Conservation (phyloP, 768 basidiomycete species). For the Gymnopilus dilepis region DNA sequence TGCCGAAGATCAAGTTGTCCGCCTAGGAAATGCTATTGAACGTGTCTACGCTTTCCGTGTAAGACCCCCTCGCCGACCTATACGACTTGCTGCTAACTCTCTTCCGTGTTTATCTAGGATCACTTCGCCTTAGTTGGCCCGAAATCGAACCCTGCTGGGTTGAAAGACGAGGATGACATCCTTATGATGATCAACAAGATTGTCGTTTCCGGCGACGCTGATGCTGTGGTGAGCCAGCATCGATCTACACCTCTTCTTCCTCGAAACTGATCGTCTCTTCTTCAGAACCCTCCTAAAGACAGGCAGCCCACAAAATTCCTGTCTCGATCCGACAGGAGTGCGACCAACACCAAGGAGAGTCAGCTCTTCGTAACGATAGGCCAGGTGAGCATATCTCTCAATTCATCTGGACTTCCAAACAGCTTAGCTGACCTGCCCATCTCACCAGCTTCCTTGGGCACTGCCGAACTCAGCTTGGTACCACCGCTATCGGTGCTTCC, state of each 20-base stretch:
- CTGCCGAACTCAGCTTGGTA: conserved; percentile 59
- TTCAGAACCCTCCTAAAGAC: conserved; percentile 34
- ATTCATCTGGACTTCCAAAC: not conserved
- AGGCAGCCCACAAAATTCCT: conserved; percentile 52
- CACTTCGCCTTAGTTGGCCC: conserved; percentile 59
- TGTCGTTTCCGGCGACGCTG: conserved; percentile 46
- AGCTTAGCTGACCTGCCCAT: not conserved
- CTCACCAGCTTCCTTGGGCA: conserved; percentile 57
- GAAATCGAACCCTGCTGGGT: conserved; percentile 47
- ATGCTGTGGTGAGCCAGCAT: conserved; percentile 37
- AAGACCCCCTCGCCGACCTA: conserved; percentile 17
- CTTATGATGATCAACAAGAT: conserved; percentile 54
- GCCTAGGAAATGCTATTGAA: conserved; percentile 34
- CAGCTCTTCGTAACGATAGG: conserved; percentile 53
- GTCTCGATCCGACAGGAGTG: conserved; percentile 61
- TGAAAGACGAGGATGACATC: conserved; percentile 39
- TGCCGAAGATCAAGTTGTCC: conserved; percentile 46
- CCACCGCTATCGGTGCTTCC: conserved; percentile 60
- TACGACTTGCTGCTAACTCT: not conserved
- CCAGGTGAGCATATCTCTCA: conserved; percentile 38
- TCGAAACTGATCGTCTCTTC: not conserved
- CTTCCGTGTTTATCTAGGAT: conserved; percentile 36
- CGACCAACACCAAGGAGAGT: conserved; percentile 64
- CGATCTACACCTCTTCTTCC: not conserved
- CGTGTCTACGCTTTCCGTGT: conserved; percentile 53